A percentile compares a stretch with the other conserved stretches of the same genome.
Conservation (phyloP, 768 basidiomycete genomes). For the Solioccasus polychromus region DNA sequence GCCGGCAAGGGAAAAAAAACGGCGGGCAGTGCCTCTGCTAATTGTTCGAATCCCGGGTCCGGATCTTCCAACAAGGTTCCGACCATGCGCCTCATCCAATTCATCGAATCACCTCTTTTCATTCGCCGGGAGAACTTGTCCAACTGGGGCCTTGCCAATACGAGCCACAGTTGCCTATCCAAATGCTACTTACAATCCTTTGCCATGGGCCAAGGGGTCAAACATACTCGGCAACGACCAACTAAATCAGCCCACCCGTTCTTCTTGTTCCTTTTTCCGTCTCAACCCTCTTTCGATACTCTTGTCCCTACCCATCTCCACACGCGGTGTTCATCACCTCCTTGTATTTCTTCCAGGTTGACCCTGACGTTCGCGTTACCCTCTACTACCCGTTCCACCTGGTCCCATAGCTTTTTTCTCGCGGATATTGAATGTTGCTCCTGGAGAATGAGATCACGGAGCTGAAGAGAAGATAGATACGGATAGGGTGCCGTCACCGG, state of each 20-base stretch:
- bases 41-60: conserved; percentile 30
- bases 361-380: conserved; percentile 87
- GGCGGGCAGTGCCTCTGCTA: conserved; percentile 29
- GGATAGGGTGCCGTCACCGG: conserved; percentile 71
- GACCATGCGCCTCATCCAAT: conserved; percentile 20
- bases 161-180: too few species aligned
- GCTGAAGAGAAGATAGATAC: conserved; percentile 80
- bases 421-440: conserved; percentile 71
- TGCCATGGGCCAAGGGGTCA: conserved; percentile 28
- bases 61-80: conserved; percentile 33
- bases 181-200: conserved; percentile 7
- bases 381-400: conserved; percentile 83
- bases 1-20: conserved; percentile 19
- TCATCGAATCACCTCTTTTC: conserved; percentile 27
- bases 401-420: conserved; percentile 71
- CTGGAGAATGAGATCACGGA: conserved; percentile 83
- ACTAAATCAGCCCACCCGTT: conserved; percentile 22
- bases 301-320: conserved; percentile 83
- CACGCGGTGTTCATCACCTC: conserved; percentile 85
- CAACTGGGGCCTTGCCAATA: too few species aligned
- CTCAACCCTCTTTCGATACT: conserved; percentile 34
- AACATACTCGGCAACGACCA: conserved; percentile 5
- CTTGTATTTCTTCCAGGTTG: conserved; percentile 77
- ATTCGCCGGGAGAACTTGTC: conserved; percentile 15
- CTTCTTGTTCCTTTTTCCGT: conserved; percentile 29